A percentile compares a stretch with the other conserved stretches of the same genome.
phyloP scores from a whole-genome alignment of 2,329 filamentous ascomycete species.

The Pezicula rhizophila region DNA sequence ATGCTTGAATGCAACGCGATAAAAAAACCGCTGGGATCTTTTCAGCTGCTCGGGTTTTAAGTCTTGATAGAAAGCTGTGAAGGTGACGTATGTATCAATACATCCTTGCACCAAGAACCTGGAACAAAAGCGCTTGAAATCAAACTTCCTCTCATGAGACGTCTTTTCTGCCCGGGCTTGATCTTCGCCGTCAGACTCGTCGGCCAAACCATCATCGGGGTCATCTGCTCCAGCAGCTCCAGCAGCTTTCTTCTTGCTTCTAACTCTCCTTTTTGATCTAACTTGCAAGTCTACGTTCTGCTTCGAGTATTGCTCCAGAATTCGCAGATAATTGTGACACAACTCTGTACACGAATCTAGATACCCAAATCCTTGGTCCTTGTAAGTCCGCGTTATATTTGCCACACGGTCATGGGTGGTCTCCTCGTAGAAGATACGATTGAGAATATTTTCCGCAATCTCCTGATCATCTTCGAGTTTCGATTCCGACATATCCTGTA shows the following conservation, averaged over 20 bases:
- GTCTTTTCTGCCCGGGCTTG: constrained; percentile 62
- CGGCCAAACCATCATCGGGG: constrained; percentile 46
- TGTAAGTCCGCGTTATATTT: constrained; percentile 76
- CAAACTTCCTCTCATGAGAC: constrained; percentile 82
- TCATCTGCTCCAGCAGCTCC: constrained; percentile 36
- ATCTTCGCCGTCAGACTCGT: constrained; percentile 71
- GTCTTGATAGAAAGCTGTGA: constrained; percentile 75
- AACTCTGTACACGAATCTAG: constrained; percentile 89
- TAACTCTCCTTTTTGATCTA: constrained; percentile 68
- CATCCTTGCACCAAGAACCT: constrained; percentile 80
- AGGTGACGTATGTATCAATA: constrained; percentile 80
- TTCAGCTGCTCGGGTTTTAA: constrained; percentile 77
- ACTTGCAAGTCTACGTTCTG: constrained; percentile 93
- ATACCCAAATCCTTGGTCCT: constrained; percentile 89
- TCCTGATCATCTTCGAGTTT: constrained; percentile 89
- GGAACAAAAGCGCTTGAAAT: constrained; percentile 76
- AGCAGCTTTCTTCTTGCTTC: constrained; percentile 65
- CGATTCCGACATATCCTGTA: constrained; percentile 86
- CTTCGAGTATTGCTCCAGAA: constrained; percentile 89
- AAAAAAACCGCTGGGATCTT: constrained; percentile 87
- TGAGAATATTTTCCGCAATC: constrained; percentile 95
- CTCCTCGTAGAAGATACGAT: constrained; percentile 97
- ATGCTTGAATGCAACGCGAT: constrained; percentile 90
- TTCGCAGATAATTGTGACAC: constrained; percentile 82
- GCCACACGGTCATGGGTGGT: constrained; percentile 84